Conservation (phyloP, 2,329 filamentous ascomycete genomes). For the Setomelanomma holmii region DNA sequence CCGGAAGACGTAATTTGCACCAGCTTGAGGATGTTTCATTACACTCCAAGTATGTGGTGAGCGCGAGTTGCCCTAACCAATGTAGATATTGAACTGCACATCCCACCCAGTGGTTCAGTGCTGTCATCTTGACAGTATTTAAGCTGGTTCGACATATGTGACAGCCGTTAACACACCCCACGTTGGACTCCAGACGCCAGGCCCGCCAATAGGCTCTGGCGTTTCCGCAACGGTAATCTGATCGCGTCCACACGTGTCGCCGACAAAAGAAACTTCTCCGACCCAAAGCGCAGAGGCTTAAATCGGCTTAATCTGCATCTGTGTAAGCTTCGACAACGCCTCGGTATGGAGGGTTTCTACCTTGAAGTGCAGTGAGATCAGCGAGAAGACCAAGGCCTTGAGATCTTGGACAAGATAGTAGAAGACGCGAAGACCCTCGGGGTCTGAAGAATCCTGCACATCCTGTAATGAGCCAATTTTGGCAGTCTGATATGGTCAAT, state of each 20-base stretch:
- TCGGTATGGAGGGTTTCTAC: constrained; percentile 44
- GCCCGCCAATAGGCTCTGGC: not conserved
- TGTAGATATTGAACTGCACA: not conserved
- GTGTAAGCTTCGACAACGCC: not conserved
- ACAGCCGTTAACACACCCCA: constrained; percentile 1
- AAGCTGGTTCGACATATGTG: not conserved
- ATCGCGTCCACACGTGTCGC: not conserved
- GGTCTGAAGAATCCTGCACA: constrained; percentile 93
- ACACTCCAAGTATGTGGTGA: no score
- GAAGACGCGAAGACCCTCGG: constrained; percentile 94
- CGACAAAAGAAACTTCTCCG: constrained; percentile 13
- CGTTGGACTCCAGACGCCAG: constrained; percentile 13
- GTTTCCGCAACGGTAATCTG: not conserved
- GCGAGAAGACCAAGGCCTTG: constrained; percentile 93
- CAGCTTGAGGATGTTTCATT: no score
- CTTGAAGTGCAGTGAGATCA: constrained; percentile 98
- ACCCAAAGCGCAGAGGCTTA: constrained; percentile 43
- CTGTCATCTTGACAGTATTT: not conserved
- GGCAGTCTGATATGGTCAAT: constrained; percentile 72
- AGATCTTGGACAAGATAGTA: constrained; percentile 98
- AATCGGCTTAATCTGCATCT: constrained; percentile 72
- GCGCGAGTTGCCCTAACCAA: not conserved
- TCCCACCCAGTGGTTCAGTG: not conserved
- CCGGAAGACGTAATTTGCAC: no score
- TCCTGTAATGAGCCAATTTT: constrained; percentile 98